Conservation (phyloP, 2,329 filamentous ascomycete genomes). For the Penicillium occitanis region DNA sequence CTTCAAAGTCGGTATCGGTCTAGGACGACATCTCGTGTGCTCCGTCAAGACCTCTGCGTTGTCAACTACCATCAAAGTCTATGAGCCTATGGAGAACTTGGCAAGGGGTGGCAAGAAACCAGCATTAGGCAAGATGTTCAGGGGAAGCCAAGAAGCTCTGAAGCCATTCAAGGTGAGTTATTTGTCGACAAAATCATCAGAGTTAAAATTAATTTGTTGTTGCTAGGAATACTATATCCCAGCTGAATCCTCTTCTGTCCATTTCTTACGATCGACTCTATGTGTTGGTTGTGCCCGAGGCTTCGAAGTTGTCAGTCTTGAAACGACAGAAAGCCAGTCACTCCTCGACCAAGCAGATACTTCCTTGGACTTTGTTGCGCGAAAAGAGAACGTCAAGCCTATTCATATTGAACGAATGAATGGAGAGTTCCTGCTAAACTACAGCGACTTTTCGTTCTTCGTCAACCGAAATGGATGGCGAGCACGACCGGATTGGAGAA, state of each 20-base stretch:
- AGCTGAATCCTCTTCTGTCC: slow-evolving; percentile 95
- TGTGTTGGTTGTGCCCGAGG: slow-evolving; percentile 94
- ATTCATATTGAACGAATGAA: slow-evolving; percentile 97
- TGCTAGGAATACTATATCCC: slow-evolving; percentile 90
- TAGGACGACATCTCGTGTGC: slow-evolving; percentile 91
- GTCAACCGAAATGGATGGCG: slow-evolving; percentile 98
- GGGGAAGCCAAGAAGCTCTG: slow-evolving; percentile 86
- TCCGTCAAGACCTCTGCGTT: slow-evolving; percentile 92
- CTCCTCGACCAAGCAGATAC: slow-evolving; percentile 97
- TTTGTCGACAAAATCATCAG: not conserved
- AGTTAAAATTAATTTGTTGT: slow-evolving; percentile 26
- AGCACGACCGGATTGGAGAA: slow-evolving; percentile 91
- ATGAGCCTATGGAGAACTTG: slow-evolving; percentile 93
- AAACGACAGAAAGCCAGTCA: slow-evolving; percentile 97
- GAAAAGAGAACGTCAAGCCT: slow-evolving; percentile 88
- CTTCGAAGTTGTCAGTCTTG: slow-evolving; percentile 94
- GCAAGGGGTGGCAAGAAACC: slow-evolving; percentile 94
- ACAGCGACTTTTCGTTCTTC: slow-evolving; percentile 98
- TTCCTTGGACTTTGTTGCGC: slow-evolving; percentile 92
- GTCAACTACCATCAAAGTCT: slow-evolving; percentile 98
- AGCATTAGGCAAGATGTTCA: slow-evolving; percentile 93
- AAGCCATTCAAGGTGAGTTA: slow-evolving; percentile 77
- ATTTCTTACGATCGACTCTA: slow-evolving; percentile 94
- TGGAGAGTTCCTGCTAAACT: slow-evolving; percentile 95
- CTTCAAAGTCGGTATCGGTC: slow-evolving; percentile 94